Percentiles rank a stretch among this genome's conserved stretches.
Evolutionary conservation across 1,139 yeast genomes (phyloP).

Genomic region (Diutina catenulata): DNA sequence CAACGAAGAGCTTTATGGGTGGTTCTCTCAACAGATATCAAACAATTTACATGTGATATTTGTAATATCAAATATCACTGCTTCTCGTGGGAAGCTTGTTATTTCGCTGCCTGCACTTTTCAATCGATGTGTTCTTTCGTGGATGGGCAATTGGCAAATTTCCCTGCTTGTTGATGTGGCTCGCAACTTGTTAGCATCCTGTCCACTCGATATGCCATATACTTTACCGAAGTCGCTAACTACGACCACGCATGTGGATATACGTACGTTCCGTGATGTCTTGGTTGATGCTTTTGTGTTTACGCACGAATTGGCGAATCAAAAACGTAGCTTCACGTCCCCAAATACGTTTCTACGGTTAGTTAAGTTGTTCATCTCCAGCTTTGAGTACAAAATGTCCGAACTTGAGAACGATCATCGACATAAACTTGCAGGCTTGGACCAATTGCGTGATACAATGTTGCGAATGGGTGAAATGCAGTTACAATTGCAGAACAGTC

Average conservation of each 20-base stretch:
- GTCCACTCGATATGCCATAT: slow-evolving; percentile 5
- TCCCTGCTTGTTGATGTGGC: slow-evolving; percentile 42
- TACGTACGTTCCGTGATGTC: slow-evolving; percentile 30
- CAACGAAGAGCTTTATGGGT: slow-evolving; percentile 58
- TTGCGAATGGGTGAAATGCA: slow-evolving; percentile 56
- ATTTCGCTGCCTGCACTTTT: slow-evolving; percentile 83
- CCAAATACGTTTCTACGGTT: slow-evolving; percentile 42
- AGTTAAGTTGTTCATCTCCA: slow-evolving; percentile 21
- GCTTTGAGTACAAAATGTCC: slow-evolving; percentile 20
- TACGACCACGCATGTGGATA: slow-evolving; percentile 10
- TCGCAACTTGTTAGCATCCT: slow-evolving; percentile 20
- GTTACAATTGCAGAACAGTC: slow-evolving; percentile 23
- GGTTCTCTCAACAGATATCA: slow-evolving; percentile 66
- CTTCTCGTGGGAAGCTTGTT: slow-evolving; percentile 27
- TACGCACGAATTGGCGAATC: slow-evolving; percentile 37
- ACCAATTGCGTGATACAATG: slow-evolving; percentile 68
- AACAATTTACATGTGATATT: slow-evolving; percentile 74
- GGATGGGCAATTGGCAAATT: slow-evolving; percentile 81
- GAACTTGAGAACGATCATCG: slow-evolving; percentile 57
- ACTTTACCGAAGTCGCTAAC: slow-evolving; percentile 9
- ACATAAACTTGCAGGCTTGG: slow-evolving; percentile 64
- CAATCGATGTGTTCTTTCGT: slow-evolving; percentile 79
- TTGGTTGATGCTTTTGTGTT: slow-evolving; percentile 36
- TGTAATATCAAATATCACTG: slow-evolving; percentile 68
- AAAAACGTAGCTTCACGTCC: slow-evolving; percentile 24